Percentiles rank a stretch among this genome's conserved stretches.
Evolutionary conservation across 495 filamentous ascomycete genomes (phyloP).

Genomic region (Aspergillus ostianus): DNA sequence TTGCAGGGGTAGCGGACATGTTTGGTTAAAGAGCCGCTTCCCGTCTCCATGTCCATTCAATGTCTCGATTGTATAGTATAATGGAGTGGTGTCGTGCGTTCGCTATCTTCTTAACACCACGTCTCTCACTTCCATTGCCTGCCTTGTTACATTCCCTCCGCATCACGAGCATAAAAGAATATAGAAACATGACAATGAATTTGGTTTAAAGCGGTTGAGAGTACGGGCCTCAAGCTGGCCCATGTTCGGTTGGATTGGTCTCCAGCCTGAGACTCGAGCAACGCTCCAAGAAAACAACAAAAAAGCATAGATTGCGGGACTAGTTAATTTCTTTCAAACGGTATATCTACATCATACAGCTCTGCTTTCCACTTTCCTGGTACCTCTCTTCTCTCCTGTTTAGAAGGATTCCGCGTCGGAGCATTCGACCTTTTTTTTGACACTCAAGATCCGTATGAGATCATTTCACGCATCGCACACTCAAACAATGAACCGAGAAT

Average conservation of each 20-base stretch:
- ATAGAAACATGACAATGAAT: slow-evolving; percentile 6
- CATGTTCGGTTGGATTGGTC: neutral
- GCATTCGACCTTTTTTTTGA: neutral
- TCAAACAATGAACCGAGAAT: neutral
- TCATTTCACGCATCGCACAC: neutral
- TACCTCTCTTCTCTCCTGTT: neutral
- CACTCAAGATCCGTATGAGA: neutral
- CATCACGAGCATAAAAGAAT: slow-evolving; percentile 4
- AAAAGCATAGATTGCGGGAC: slow-evolving; percentile 28
- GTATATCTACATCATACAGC: slow-evolving; percentile 43
- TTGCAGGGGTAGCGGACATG: slow-evolving; percentile 66
- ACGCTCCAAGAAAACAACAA: slow-evolving; percentile 12
- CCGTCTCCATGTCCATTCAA: neutral
- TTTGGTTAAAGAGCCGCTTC: slow-evolving; percentile 45
- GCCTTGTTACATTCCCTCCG: neutral
- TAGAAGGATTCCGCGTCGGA: neutral
- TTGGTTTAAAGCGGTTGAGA: slow-evolving; percentile 1
- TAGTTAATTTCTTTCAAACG: slow-evolving; percentile 29
- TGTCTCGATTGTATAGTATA: slow-evolving; percentile 13
- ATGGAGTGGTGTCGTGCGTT: slow-evolving; percentile 13
- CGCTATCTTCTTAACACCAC: neutral
- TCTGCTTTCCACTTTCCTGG: slow-evolving; percentile 3
- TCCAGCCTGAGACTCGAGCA: neutral
- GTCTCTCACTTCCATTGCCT: slow-evolving; percentile 1
- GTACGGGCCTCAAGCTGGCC: neutral